Base-by-base conservation (phyloP, 2,329 filamentous ascomycete genomes). In the Dothiorella sarmentorum region DNA sequence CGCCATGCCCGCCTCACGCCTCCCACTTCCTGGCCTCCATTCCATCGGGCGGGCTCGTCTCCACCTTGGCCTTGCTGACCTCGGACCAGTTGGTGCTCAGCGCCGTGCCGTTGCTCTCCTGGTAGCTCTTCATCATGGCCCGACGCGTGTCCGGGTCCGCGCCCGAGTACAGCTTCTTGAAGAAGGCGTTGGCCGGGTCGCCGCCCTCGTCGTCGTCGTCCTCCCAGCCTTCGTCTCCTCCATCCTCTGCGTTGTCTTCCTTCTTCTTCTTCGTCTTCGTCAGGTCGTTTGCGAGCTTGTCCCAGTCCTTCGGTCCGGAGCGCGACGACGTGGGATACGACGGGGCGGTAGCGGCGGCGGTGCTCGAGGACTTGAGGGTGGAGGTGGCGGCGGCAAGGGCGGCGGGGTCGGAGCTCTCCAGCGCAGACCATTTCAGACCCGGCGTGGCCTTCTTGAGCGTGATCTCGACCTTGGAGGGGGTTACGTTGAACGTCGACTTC, bases 91-190 rank as follows among this genome's bases (percentile, higher is more conserved):
- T 91, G 0, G 94, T 99, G 73, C 91, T 97, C 51, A 99, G 77
- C 2, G 89, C 84, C 0, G 94, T 99, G 4, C 94, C 94, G 65
- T 95, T 94, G 73, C 92, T 97, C 79, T 99, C 93, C 13, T 85
- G 81, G 68, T 90, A 97, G 69, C 90, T 96, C 83, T 99, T 99
- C 85, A 95, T 90, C 94, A 99, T 99, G 7, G 94, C 94, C 2
- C 91, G 85, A 69, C 86, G 85, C 60, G 90, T 90, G 66, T 99
- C 93, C 0, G 87, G 84, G 49, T 88, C 85, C 0, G 90, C 86
- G 33, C 78, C 80, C 62, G 88, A 85, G 76, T 93, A 97, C 1
- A 99, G 79, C 68, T 88, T 86, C 80, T 95, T 94, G 80, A 99
- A 99, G 76, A 97, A 97, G 10, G 73, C 70, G 66, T 95, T 88